Evolutionary conservation across 2,329 filamentous ascomycete species (phyloP), one percentile per base, ranked within the genome.

Genomic region (Gaeumannomyces tritici): DNA sequence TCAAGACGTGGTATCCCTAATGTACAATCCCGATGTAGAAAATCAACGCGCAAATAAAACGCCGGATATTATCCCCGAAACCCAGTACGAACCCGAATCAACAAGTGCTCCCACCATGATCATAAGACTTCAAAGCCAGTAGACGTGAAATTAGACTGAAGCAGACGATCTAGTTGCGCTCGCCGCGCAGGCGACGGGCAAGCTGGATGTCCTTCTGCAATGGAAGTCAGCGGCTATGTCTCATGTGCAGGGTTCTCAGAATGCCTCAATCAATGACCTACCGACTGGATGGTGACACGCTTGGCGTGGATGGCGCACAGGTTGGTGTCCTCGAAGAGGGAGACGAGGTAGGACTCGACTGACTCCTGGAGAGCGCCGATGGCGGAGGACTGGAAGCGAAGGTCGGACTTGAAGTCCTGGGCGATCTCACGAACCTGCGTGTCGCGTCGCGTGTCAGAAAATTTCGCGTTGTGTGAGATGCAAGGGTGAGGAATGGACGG

Each of bases 281-380:
- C 75, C 69, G 88, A 88, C 80, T 93, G 93, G 80, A 98, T 98
- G 74, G 93, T 98, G 74, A 98, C 95, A 82, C 95, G 92, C 88
- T 98, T 98, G 80, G 95, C 93, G 81, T 98, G 95, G 78, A 98
- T 96, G 74, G 95, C 93, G 81, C 93, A 98, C 61, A 96, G 82
- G 83, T 98, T 98, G 81, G 93, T 97, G 76, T 98, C 93, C 80
- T 98, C 93, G 72, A 98, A 98, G 68, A 98, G 89, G 57, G 93
- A 96, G 79, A 98, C 93, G 73, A 99, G 89, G 82, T 97, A 98
- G 2, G 95, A 96, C 84, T 99, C 95, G 69, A 96, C 93, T 62
- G 95, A 96, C 31, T 99, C 95, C 82, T 99, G 93, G 55, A 99
- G 88, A 68, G 95, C 95, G 73, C 91, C 90, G 75, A 99, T 97